These are phyloP conservation scores for Aristolochia fimbriata DNA, from an alignment of 164 flowering plant genomes.

Conservation along the genomic window DNA sequence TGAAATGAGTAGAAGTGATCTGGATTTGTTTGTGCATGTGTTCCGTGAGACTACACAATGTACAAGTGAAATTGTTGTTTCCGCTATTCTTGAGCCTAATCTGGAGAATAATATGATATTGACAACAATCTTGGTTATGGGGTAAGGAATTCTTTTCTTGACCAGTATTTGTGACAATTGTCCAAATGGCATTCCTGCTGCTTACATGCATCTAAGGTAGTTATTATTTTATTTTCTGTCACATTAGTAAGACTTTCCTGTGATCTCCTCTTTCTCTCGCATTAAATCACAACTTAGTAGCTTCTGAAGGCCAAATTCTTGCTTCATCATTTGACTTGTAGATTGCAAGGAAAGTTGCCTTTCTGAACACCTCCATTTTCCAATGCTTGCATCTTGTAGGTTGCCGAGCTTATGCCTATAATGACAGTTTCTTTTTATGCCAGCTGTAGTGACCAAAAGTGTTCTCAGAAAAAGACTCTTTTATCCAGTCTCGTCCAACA, in stretches of 20 bases:
- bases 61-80: conserved; percentile 39
- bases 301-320: no score
- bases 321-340: no score
- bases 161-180: neutral
- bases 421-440: conserved; percentile 1
- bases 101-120: conserved; percentile 53
- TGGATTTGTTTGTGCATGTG: conserved; percentile 27
- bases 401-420: neutral
- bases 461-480: conserved; percentile 36
- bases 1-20: conserved; percentile 26
- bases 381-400: no score
- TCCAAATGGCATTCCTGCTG: neutral
- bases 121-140: conserved; percentile 48
- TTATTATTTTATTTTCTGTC: no score
- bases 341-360: no score
- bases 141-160: conserved; percentile 33
- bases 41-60: conserved; percentile 53
- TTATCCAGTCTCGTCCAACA: conserved; percentile 51
- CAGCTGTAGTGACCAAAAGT: conserved; percentile 25
- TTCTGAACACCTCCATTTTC: no score
- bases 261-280: no score
- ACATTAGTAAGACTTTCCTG: no score
- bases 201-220: no score
- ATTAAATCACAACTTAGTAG: no score
- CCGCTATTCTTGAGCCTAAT: conserved; percentile 46